phyloP scores from a whole-genome alignment of 1,284 basidiomycete genomes.

The Ganoderma leucocontextum region DNA sequence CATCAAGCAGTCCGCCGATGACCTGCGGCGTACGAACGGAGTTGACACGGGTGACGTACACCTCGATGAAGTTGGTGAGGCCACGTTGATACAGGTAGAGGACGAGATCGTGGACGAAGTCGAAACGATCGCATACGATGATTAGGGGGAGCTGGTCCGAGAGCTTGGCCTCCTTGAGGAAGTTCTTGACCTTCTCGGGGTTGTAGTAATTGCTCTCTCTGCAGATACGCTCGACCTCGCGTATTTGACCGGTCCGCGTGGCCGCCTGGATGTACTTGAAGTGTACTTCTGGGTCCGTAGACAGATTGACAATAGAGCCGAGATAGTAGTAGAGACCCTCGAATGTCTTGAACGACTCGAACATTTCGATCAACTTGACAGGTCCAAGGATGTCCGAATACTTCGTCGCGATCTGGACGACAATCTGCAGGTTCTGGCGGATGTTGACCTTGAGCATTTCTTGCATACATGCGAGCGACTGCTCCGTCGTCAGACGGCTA shows the following conservation, averaged over 20 bases:
- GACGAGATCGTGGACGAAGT: slow-evolving; percentile 99
- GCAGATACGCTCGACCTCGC: slow-evolving; percentile 99
- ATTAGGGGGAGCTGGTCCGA: slow-evolving; percentile 98
- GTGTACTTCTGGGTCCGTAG: slow-evolving; percentile 96
- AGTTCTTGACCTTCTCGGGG: slow-evolving; percentile 99
- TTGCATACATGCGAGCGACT: slow-evolving; percentile 95
- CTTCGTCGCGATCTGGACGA: slow-evolving; percentile 98
- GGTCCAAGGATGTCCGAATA: slow-evolving; percentile 99
- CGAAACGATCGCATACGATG: slow-evolving; percentile 99
- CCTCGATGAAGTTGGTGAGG: slow-evolving; percentile 97
- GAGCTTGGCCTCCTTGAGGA: slow-evolving; percentile 98
- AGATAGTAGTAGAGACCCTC: slow-evolving; percentile 98
- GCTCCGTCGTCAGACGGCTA: slow-evolving; percentile 97
- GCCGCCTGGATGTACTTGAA: slow-evolving; percentile 99
- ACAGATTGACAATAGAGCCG: slow-evolving; percentile 97
- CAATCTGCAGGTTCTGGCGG: slow-evolving; percentile 96
- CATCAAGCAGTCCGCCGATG: slow-evolving; percentile 95
- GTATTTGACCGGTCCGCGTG: slow-evolving; percentile 97
- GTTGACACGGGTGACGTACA: slow-evolving; percentile 99
- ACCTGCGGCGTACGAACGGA: slow-evolving; percentile 98
- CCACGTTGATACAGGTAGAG: slow-evolving; percentile 99
- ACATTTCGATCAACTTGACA: slow-evolving; percentile 98
- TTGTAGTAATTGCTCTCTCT: slow-evolving; percentile 98
- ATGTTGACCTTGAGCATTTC: slow-evolving; percentile 99
- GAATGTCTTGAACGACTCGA: slow-evolving; percentile 98